Evolutionary conservation across 768 basidiomycete species (phyloP).

Genomic region (Rhodocollybia butyracea): DNA sequence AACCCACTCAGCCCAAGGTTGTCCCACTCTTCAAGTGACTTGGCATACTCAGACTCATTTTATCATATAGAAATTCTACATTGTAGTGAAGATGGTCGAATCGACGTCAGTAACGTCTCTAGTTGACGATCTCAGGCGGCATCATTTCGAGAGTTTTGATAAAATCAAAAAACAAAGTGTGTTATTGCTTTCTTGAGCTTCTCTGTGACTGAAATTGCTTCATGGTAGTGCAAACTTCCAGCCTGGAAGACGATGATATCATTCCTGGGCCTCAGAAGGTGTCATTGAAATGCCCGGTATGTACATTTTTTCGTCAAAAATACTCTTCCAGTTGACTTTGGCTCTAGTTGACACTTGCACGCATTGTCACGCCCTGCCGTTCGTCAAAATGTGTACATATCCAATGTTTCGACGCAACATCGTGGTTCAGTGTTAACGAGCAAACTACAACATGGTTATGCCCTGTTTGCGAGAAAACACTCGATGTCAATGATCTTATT

Average conservation of each 20-base stretch:
- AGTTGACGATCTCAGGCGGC: conserved; percentile 64
- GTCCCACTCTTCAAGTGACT: conserved; percentile 11
- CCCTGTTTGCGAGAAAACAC: conserved; percentile 82
- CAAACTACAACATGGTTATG: conserved; percentile 96
- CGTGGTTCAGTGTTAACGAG: conserved; percentile 95
- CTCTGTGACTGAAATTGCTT: conserved; percentile 8
- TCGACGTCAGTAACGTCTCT: conserved; percentile 66
- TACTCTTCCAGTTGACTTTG: not conserved
- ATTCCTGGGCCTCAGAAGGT: conserved; percentile 86
- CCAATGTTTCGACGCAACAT: conserved; percentile 93
- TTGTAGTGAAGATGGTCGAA: conserved; percentile 84
- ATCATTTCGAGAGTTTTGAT: conserved; percentile 59
- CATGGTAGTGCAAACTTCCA: conserved; percentile 51
- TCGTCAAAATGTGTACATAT: conserved; percentile 86
- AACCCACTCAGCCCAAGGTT: conserved; percentile 72
- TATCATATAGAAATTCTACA: conserved; percentile 73
- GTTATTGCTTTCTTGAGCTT: conserved; percentile 19
- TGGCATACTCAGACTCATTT: not conserved
- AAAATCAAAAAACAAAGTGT: conserved; percentile 70
- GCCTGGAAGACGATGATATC: conserved; percentile 86
- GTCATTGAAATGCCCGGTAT: conserved; percentile 90
- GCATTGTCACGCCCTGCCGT: conserved; percentile 81
- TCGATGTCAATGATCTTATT: conserved; percentile 80
- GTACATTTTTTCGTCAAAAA: conserved; percentile 24
- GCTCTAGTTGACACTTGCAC: conserved; percentile 72